phyloP scores from a whole-genome alignment of 2,329 filamentous ascomycete genomes.

The Fonsecaea nubica region DNA sequence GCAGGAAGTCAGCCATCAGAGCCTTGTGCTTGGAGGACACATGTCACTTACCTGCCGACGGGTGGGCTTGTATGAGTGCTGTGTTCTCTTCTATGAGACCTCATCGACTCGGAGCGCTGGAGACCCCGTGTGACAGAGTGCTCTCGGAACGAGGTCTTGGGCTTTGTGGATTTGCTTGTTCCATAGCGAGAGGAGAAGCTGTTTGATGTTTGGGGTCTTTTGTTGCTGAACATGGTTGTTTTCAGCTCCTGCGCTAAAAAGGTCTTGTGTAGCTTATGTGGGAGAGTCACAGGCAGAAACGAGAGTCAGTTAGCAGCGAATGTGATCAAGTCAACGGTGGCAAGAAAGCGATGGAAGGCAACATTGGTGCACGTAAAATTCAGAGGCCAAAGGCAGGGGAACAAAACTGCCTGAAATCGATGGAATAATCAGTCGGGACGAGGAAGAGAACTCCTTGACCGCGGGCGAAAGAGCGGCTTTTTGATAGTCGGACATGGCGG shows the following conservation, averaged over 20 bases:
- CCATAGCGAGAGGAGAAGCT: constrained; percentile 52
- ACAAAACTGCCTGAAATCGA: constrained; percentile 28
- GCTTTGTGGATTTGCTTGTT: constrained; percentile 49
- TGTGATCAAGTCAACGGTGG: constrained; percentile 3
- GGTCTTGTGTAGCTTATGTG: background rate
- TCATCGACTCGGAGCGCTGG: constrained; percentile 36
- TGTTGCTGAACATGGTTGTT: constrained; percentile 32
- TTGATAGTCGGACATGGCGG: constrained; percentile 22
- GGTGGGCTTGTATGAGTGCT: constrained; percentile 44
- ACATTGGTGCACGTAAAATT: constrained; percentile 11
- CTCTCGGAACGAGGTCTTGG: constrained; percentile 46
- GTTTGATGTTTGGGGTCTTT: constrained; percentile 42
- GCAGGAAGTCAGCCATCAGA: constrained; percentile 15
- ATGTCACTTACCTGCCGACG: constrained; percentile 45
- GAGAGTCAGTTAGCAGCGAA: background rate
- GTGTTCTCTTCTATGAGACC: constrained; percentile 38
- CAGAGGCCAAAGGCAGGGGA: constrained; percentile 10
- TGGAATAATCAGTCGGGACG: constrained; percentile 19
- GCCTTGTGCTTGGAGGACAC: background rate
- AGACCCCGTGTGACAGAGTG: constrained; percentile 37
- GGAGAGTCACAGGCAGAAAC: background rate
- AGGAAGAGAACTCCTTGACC: constrained; percentile 16
- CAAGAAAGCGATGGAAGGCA: constrained; percentile 7
- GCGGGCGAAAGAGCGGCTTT: constrained; percentile 24
- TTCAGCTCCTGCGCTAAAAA: background rate